phyloP scores from a whole-genome alignment of 2,329 filamentous ascomycete genomes.

The Alternaria arborescens region DNA sequence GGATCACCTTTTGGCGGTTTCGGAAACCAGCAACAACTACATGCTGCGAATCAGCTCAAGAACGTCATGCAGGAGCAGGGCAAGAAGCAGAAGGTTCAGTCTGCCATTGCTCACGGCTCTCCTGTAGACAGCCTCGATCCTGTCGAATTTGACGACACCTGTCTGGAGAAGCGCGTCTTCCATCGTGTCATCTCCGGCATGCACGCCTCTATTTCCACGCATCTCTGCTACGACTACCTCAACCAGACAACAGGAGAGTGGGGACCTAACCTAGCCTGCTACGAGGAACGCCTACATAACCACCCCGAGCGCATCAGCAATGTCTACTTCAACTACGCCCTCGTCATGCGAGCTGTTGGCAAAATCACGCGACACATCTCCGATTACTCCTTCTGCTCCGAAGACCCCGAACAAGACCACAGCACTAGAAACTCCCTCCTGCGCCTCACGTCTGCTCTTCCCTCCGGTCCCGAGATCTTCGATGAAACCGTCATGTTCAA shows the following conservation, averaged over 20 bases:
- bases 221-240: conserved; percentile 94
- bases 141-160: conserved; percentile 86
- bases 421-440: conserved; percentile 83
- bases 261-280: conserved; percentile 90
- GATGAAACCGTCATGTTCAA: conserved; percentile 97
- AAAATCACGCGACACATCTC: conserved; percentile 86
- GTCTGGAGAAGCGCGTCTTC: conserved; percentile 98
- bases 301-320: conserved; percentile 94
- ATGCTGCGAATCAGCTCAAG: conserved; percentile 68
- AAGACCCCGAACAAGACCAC: conserved; percentile 79
- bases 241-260: conserved; percentile 95
- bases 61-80: conserved; percentile 68
- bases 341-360: conserved; percentile 89
- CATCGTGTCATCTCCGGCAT: conserved; percentile 95
- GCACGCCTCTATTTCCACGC: conserved; percentile 96
- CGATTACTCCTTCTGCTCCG: conserved; percentile 90
- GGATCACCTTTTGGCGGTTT: conserved; percentile 55
- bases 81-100: conserved; percentile 67
- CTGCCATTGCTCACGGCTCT: conserved; percentile 61
- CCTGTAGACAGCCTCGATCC: conserved; percentile 68
- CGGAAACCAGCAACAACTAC: conserved; percentile 53
- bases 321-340: conserved; percentile 98
- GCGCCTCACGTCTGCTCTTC: conserved; percentile 75
- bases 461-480: conserved; percentile 78
- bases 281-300: conserved; percentile 81